Evolutionary conservation across 768 basidiomycete species (phyloP).

Genomic region (Paxillus rubicundulus): DNA sequence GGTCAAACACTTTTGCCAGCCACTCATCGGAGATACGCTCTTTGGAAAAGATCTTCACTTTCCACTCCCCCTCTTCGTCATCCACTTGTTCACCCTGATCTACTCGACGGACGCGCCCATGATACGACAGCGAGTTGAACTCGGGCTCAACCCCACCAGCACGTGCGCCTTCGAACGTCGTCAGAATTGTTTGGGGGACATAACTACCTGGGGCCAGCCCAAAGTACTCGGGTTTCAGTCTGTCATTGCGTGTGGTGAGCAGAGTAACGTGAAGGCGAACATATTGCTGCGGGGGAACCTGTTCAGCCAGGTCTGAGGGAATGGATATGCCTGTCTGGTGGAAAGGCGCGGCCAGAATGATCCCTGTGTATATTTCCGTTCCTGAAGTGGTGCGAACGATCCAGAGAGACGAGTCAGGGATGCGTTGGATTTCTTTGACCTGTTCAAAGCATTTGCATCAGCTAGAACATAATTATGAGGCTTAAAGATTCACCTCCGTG

Average conservation of each 20-base stretch:
- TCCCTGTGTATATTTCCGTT: slow-evolving; percentile 56
- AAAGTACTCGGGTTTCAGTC: slow-evolving; percentile 68
- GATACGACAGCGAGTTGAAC: slow-evolving; percentile 87
- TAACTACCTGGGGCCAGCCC: slow-evolving; percentile 41
- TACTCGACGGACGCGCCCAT: slow-evolving; percentile 46
- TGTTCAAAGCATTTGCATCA: slow-evolving; percentile 19
- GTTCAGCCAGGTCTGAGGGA: slow-evolving; percentile 44
- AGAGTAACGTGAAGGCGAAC: slow-evolving; percentile 87
- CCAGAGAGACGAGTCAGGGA: slow-evolving; percentile 49
- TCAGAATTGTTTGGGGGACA: slow-evolving; percentile 67
- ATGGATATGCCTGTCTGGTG: slow-evolving; percentile 62
- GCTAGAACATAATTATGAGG: background rate
- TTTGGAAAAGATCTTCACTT: slow-evolving; percentile 87
- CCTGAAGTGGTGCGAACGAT: slow-evolving; percentile 48
- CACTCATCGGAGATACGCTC: slow-evolving; percentile 63
- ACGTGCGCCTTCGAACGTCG: slow-evolving; percentile 61
- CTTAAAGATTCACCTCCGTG: slow-evolving; percentile 49
- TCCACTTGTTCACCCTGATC: slow-evolving; percentile 21
- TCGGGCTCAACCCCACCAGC: slow-evolving; percentile 61
- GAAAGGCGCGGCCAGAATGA: slow-evolving; percentile 88
- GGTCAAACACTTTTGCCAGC: slow-evolving; percentile 63
- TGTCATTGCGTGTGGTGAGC: slow-evolving; percentile 70
- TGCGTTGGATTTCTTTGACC: slow-evolving; percentile 52
- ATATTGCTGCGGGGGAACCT: slow-evolving; percentile 71
- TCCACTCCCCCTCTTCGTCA: slow-evolving; percentile 51